Percentiles rank a stretch among this genome's conserved stretches.
phyloP scores from a whole-genome alignment of 2,329 filamentous ascomycete genomes.

The Nannizziopsis arthrosporioides region DNA sequence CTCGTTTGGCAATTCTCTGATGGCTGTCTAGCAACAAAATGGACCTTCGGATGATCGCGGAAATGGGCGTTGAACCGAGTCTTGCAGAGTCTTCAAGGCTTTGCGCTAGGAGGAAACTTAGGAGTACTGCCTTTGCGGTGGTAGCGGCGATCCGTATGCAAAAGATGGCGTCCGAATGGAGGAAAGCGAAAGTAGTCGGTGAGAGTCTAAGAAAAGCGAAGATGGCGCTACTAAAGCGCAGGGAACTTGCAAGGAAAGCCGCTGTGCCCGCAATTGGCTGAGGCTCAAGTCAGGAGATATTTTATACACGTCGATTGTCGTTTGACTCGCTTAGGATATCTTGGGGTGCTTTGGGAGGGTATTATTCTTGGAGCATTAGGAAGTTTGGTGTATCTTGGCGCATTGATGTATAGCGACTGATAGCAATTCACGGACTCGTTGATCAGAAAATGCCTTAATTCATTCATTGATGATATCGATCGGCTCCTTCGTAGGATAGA shows the following conservation, averaged over 20 bases:
- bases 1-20: constrained; percentile 1
- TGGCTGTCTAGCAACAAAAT: constrained; percentile 62
- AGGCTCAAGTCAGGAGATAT: neutral
- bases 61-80: constrained; percentile 57
- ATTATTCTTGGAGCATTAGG: no score
- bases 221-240: constrained; percentile 29
- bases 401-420: no score
- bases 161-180: constrained; percentile 36
- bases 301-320: neutral
- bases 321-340: no score
- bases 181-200: constrained; percentile 32
- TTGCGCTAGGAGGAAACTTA: constrained; percentile 32
- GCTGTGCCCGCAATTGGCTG: neutral
- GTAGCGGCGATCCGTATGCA: constrained; percentile 37
- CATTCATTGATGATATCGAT: no score
- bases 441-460: no score
- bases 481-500: no score
- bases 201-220: constrained; percentile 36
- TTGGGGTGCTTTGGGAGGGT: no score
- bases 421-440: no score
- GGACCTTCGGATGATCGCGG: constrained; percentile 71
- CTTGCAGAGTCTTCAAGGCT: constrained; percentile 19
- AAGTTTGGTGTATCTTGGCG: no score
- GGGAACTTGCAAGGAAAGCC: constrained; percentile 21
- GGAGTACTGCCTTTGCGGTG: constrained; percentile 33